phyloP scores from a whole-genome alignment of 169 alveolate species.

The Blepharisma undulans region DNA sequence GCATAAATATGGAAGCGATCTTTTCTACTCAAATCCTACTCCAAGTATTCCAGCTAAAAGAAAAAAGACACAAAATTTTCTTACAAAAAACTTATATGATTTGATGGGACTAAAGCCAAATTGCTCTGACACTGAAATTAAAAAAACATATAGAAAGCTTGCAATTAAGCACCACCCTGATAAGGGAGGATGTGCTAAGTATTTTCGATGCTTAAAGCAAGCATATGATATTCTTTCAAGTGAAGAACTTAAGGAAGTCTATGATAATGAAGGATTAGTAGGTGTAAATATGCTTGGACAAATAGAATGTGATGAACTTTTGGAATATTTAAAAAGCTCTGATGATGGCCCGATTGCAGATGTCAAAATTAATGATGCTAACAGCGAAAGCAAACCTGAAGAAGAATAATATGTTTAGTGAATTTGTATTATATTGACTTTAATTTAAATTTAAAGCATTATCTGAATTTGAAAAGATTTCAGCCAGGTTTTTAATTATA shows the following conservation, averaged over 20 bases:
- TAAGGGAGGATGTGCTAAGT: constrained; percentile 82
- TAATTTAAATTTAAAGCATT: background rate
- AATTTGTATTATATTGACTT: background rate
- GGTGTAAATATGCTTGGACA: constrained; percentile 56
- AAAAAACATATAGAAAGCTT: constrained; percentile 67
- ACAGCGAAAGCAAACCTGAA: background rate
- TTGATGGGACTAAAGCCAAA: constrained; percentile 36
- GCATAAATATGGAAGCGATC: background rate
- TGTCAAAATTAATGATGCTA: background rate
- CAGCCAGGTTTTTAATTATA: too few species aligned
- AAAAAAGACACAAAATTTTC: background rate
- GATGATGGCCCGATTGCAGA: background rate
- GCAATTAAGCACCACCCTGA: constrained; percentile 79
- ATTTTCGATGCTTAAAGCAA: constrained; percentile 68
- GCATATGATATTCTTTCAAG: constrained; percentile 91
- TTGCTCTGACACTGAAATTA: constrained; percentile 57
- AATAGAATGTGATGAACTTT: background rate
- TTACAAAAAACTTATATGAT: constrained; percentile 42
- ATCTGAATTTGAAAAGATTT: background rate
- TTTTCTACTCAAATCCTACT: background rate
- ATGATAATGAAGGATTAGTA: constrained; percentile 97
- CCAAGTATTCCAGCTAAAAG: background rate
- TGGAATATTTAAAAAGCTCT: background rate
- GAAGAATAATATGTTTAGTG: background rate
- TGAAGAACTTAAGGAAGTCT: constrained; percentile 94